phyloP scores from a whole-genome alignment of 2,329 filamentous ascomycete genomes.

The Albifimbria verrucaria region DNA sequence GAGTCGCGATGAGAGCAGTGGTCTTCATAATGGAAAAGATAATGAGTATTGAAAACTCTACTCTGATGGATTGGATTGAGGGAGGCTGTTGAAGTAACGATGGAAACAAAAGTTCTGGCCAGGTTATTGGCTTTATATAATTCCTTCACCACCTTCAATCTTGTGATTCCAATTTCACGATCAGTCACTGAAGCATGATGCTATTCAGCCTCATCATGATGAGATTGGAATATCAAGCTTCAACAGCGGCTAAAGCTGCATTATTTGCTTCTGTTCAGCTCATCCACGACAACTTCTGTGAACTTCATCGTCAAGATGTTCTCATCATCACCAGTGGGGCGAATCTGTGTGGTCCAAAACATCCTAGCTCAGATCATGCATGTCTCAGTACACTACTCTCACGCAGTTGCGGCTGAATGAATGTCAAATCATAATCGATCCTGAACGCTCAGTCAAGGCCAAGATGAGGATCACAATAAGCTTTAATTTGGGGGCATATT shows the following conservation, averaged over 20 bases:
- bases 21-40: background rate
- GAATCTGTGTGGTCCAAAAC: no score
- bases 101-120: background rate
- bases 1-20: slow-evolving; percentile 8
- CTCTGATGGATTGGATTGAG: background rate
- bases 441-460: no score
- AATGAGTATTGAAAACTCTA: background rate
- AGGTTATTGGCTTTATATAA: background rate
- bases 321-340: no score
- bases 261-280: background rate
- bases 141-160: background rate
- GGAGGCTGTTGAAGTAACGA: background rate
- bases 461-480: no score
- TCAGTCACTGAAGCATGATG: background rate
- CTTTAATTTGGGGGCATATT: no score
- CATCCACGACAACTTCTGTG: background rate
- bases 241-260: background rate
- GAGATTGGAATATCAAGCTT: background rate
- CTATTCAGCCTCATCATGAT: background rate
- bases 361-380: no score
- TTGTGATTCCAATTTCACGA: background rate
- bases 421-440: no score
- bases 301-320: background rate
- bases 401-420: no score
- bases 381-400: no score